Percentiles rank a stretch among this genome's conserved stretches.
These are phyloP conservation scores for Leptographium lundbergii DNA, from an alignment of 2,329 filamentous ascomycete genomes.

Conservation along the genomic window DNA sequence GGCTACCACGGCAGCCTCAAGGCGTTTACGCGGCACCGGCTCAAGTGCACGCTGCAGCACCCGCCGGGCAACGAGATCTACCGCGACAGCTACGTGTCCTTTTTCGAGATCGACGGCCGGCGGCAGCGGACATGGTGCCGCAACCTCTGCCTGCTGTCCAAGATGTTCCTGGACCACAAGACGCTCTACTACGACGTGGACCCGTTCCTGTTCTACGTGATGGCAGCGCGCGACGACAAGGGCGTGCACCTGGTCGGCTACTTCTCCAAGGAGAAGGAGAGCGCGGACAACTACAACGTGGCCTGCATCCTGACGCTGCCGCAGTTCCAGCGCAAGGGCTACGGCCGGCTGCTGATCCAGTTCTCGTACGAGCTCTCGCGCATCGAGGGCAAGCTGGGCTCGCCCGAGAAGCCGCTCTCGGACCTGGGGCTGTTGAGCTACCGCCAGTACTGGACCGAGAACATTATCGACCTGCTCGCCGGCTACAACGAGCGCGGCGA, in stretches of 20 bases:
- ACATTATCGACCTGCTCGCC: conserved; percentile 76
- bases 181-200: conserved; percentile 99
- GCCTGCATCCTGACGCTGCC: conserved; percentile 95
- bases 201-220: conserved; percentile 96
- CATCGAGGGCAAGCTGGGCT: conserved; percentile 88
- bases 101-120: conserved; percentile 93
- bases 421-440: conserved; percentile 90
- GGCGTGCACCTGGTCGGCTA: conserved; percentile 98
- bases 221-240: conserved; percentile 79
- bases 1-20: conserved; percentile 77
- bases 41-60: conserved; percentile 82
- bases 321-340: conserved; percentile 91
- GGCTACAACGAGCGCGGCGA: conserved; percentile 55
- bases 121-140: conserved; percentile 93
- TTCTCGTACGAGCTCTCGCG: conserved; percentile 96
- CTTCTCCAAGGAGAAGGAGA: conserved; percentile 98
- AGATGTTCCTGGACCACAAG: conserved; percentile 96
- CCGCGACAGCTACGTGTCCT: conserved; percentile 82
- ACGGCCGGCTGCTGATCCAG: conserved; percentile 84
- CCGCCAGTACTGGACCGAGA: conserved; percentile 95
- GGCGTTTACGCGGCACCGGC: conserved; percentile 72
- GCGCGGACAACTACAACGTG: conserved; percentile 91
- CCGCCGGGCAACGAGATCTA: conserved; percentile 98
- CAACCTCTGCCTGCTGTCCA: conserved; percentile 85
- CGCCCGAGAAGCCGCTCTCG: conserved; percentile 89